These are phyloP conservation scores for Pseudogymnoascus sp. DNA, from an alignment of 2,329 filamentous ascomycete genomes.

Conservation along the genomic window DNA sequence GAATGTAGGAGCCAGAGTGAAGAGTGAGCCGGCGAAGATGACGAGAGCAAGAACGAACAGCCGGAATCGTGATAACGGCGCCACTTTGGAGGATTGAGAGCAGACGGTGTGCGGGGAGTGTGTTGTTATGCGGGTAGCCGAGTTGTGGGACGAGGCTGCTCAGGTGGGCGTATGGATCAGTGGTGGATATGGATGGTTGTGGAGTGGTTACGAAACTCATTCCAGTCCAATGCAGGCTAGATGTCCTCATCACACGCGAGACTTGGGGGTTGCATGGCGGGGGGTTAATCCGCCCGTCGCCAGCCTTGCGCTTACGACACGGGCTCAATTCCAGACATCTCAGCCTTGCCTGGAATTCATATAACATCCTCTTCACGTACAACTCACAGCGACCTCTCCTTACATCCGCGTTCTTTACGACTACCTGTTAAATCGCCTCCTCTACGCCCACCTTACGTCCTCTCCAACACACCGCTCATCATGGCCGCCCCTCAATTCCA, in stretches of 20 bases:
- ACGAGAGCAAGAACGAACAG: conserved; percentile 44
- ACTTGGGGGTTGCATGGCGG: neutral
- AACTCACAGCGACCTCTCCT: neutral
- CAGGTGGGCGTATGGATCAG: neutral
- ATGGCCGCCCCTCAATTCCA: conserved; percentile 28
- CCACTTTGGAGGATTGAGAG: conserved; percentile 11
- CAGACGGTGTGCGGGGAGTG: conserved; percentile 1
- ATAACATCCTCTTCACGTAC: neutral
- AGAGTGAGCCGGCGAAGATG: conserved; percentile 45
- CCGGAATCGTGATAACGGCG: conserved; percentile 21
- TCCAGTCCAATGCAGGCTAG: neutral
- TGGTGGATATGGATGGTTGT: neutral
- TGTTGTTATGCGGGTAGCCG: conserved; percentile 7
- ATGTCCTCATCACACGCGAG: neutral
- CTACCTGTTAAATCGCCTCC: neutral
- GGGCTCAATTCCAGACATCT: neutral
- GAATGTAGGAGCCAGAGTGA: conserved; percentile 59
- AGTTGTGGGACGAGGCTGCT: neutral
- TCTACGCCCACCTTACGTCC: neutral
- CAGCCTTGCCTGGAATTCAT: neutral
- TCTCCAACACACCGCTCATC: neutral
- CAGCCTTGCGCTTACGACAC: neutral
- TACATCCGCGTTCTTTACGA: neutral
- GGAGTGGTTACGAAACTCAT: neutral
- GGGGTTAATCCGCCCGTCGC: neutral